Percentiles rank a stretch among this genome's conserved stretches.
Evolutionary conservation across 257 asterid genomes (phyloP).

Genomic region (Solanum sejunctum): DNA sequence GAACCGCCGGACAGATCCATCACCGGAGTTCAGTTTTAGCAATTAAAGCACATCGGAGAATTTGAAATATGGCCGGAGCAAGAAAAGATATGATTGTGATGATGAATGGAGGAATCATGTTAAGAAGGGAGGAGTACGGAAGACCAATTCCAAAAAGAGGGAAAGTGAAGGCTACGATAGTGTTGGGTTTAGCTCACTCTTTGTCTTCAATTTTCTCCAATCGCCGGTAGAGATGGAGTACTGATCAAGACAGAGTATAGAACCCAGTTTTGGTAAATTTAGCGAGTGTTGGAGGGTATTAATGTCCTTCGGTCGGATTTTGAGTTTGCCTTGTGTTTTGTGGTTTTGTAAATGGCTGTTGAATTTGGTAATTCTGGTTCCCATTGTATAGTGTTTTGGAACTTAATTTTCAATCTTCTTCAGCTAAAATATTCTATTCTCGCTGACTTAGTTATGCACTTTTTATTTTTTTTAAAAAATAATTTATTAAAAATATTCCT

Average conservation of each 20-base stretch:
- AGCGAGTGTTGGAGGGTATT: not conserved
- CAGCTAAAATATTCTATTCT: not conserved
- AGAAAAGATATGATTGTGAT: slow-evolving; percentile 20
- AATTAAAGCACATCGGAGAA: not conserved
- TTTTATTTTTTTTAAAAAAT: too few species aligned
- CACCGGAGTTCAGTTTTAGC: not conserved
- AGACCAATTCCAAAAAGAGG: slow-evolving; percentile 65
- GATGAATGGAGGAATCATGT: slow-evolving; percentile 19
- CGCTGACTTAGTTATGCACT: too few species aligned
- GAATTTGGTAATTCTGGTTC: not conserved
- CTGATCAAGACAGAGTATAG: not conserved
- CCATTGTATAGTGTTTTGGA: not conserved
- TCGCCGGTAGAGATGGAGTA: not conserved
- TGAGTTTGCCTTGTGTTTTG: not conserved
- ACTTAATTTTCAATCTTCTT: not conserved
- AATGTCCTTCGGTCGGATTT: not conserved
- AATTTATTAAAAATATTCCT: too few species aligned
- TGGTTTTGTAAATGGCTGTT: not conserved
- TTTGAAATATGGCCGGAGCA: slow-evolving; percentile 31
- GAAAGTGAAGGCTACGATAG: slow-evolving; percentile 56
- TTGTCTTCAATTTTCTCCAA: slow-evolving; percentile 28
- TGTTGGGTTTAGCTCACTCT: slow-evolving; percentile 47
- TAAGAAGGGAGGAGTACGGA: slow-evolving; percentile 23
- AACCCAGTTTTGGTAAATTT: not conserved
- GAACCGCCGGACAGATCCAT: not conserved